Base-by-base conservation (phyloP, 1,139 yeast genomes). In the Debaryomyces sp. region DNA sequence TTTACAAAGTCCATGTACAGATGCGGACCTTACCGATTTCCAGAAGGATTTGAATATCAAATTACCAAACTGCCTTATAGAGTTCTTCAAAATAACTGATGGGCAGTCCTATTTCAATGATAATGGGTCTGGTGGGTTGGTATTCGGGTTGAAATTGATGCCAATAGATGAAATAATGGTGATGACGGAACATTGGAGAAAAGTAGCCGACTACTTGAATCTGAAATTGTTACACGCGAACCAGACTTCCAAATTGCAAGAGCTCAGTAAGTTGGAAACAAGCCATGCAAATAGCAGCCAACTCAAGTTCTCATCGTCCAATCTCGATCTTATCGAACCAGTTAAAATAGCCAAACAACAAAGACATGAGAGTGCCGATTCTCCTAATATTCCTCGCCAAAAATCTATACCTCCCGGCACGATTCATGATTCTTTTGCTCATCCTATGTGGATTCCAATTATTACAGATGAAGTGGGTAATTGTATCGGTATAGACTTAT, bases 401-500 rank as follows among this genome's bases (percentile, higher is more conserved):
- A 75, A 74, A 46, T 82, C 90, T 0, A 76, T 87, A 12, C 98
- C 98, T 5, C 89, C 89, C 15, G 84, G 84, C 5, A 68, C 83
- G 6, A 74, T 91, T 29, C 89, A 87, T 60, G 75, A 79, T 2
- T 83, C 82, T 1, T 92, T 89, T 68, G 94, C 97, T 2, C 91
- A 90, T 64, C 84, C 90, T 6, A 83, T 81, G 61, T 92, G 98
- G 98, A 85, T 92, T 47, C 98, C 98, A 2, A 67, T 92, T 40
- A 81, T 90, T 18, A 89, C 96, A 10, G 98, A 92, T 64, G 84
- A 82, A 51, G 85, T 88, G 9, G 98, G 98, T 17, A 92, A 92
- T 68, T 90, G 90, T 62, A 84, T 92, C 46, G 98, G 92, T 43
- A 77, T 92, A 12, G 98, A 92, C 67, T 75, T 92, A 52, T 87